Percentiles rank a stretch among this genome's conserved stretches.
Evolutionary conservation across 345 rosid genomes (phyloP).

Genomic region (Eucalyptus marginata): DNA sequence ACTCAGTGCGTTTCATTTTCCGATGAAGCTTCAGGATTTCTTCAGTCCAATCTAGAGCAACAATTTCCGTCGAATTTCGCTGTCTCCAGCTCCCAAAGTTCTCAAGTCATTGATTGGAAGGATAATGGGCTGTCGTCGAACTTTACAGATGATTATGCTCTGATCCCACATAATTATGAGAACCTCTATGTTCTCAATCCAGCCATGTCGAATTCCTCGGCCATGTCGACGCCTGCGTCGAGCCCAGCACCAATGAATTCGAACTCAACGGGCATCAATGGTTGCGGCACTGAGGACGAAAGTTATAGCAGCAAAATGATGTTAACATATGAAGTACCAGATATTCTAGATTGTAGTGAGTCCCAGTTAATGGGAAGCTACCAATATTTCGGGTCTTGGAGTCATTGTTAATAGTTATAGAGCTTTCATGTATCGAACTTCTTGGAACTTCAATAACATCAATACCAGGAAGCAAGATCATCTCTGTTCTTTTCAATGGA

Average conservation of each 20-base stretch:
- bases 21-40: not conserved
- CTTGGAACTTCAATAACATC: not conserved
- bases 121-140: not conserved
- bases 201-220: not conserved
- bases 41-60: not conserved
- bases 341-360: constrained; percentile 42
- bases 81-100: not conserved
- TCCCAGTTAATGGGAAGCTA: not conserved
- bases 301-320: constrained; percentile 49
- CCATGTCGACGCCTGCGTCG: constrained; percentile 15
- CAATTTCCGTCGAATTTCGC: not conserved
- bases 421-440: not conserved
- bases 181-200: constrained; percentile 1
- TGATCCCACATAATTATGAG: constrained; percentile 3
- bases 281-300: constrained; percentile 59
- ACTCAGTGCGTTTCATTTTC: not conserved
- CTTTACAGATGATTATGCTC: not conserved
- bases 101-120: not conserved
- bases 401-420: not conserved
- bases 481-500: not conserved
- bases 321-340: constrained; percentile 47
- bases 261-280: constrained; percentile 36
- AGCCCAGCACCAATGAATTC: constrained; percentile 66
- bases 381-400: not conserved
- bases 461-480: not conserved